Base-by-base conservation (phyloP, 2,329 filamentous ascomycete species). In the Chaetomiaceae sp. region DNA sequence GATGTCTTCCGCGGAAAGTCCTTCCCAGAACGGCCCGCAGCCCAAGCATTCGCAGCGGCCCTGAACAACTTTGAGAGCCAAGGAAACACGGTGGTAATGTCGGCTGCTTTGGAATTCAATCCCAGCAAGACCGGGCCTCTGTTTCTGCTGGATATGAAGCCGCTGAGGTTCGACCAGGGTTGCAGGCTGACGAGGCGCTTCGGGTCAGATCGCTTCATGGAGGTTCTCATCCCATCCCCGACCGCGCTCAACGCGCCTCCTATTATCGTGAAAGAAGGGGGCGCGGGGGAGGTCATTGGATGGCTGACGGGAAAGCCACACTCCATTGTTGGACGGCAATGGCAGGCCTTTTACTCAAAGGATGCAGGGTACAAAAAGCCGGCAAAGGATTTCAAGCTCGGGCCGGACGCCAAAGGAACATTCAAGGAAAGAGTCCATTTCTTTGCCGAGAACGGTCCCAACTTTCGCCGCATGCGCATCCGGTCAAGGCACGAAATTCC, bases 141-240 rank as follows among this genome's bases (percentile, higher is more conserved):
- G 0, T 78, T 80, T 51, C 53, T 59, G 0, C 58, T 83, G 4
- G 68, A 67, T 5, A 68, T 84, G 9, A 66, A 72, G 2, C 73
- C 77, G 0, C 58, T 82, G 1, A 68, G 65, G 9, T 60, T 81
- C 2, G 76, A 80, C 21, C 60, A 69, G 3, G 68, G 74, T 0
- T 72, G 81, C 61, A 75, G 81, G 2, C 62, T 84, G 0, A 66
- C 68, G 17, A 73, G 81, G 12, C 74, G 73, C 4, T 82, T 82
- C 55, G 80, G 81, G 0, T 64, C 73, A 0, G 80, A 85, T 55
- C 71, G 81, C 0, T 83, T 83, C 40, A 54, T 85, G 1, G 78
- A 83, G 47, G 51, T 85, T 0, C 61, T 72, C 4, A 67, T 83
- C 5, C 79, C 81, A 0, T 69, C 70, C 0, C 67, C 72, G 0